Base-by-base conservation (phyloP, 23 red algal genomes). In the Agarophyton chilense region DNA sequence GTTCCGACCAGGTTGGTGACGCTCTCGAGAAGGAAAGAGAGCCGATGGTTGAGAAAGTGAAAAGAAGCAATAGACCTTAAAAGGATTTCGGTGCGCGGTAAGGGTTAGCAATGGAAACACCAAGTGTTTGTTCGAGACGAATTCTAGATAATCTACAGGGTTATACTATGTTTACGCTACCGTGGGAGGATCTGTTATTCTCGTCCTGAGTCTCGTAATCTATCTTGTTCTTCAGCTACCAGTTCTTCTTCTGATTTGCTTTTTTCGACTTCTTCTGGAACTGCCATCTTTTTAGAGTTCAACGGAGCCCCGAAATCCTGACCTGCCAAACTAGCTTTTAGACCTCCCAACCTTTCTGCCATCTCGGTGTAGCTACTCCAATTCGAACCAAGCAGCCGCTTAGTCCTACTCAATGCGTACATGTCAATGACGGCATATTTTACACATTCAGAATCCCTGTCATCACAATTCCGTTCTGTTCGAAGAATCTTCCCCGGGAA, bases 281-380 rank as follows among this genome's bases (percentile, higher is more conserved):
- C 31, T 8, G 7, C 22, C 31, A 35, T 77, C 72, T 31, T 24
- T 24, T 77, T 14, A 31, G 72, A 25, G 19, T 74, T 44, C 68
- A 28, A 14, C 33, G 11, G 29, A 49, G 40, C 77, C 40, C 88
- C 93, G 77, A 95, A 95, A 82, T 95, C 93, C 45, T 82, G 77
- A 46, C 93, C 93, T 17, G 85, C 78, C 24, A 95, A 52, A 19
- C 62, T 50, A 35, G 81, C 93, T 67, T 95, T 91, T 11, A 78
- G 53, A 24, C 93, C 86, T 17, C 93, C 93, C 38, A 95, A 45
- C 53, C 92, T 83, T 60, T 82, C 57, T 4, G 94, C 94, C 60
- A 93, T 85, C 49, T 96, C 94, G 10, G 94, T 96, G 31, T 89
- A 96, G 31, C 83, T 89, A 82, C 88, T 92, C 88, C 88, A 96